These are phyloP conservation scores for Pseudohalonectria lignicola DNA, from an alignment of 2,329 filamentous ascomycete genomes.

Conservation along the genomic window DNA sequence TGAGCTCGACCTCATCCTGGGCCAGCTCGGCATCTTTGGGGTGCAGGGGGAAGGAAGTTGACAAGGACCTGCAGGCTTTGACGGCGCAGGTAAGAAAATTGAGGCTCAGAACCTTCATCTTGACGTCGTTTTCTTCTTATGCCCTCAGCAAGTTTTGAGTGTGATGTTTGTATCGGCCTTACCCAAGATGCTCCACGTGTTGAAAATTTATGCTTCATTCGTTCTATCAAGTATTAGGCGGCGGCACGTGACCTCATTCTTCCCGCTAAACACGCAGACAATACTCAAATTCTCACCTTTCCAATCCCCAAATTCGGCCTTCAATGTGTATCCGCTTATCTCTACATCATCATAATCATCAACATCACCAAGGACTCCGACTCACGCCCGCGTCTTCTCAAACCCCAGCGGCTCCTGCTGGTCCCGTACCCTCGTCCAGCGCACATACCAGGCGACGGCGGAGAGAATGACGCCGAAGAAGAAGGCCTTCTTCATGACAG, in stretches of 20 bases:
- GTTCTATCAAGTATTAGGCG: too few species aligned
- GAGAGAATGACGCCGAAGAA: slow-evolving; percentile 36
- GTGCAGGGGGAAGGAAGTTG: slow-evolving; percentile 78
- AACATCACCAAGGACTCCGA: too few species aligned
- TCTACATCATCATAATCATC: too few species aligned
- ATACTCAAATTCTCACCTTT: too few species aligned
- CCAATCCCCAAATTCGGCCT: too few species aligned
- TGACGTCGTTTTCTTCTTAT: slow-evolving; percentile 5
- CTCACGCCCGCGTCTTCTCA: slow-evolving; percentile 32
- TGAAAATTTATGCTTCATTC: too few species aligned
- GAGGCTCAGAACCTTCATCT: slow-evolving; percentile 89
- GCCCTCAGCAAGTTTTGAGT: neutral
- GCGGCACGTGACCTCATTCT: too few species aligned
- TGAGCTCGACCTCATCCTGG: slow-evolving; percentile 70
- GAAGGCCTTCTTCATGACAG: slow-evolving; percentile 36
- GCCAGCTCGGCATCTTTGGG: slow-evolving; percentile 87
- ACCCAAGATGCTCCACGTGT: slow-evolving; percentile 1
- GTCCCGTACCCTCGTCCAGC: slow-evolving; percentile 21
- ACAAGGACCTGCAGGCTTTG: slow-evolving; percentile 80
- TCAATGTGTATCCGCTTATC: too few species aligned
- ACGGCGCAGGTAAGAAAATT: slow-evolving; percentile 96
- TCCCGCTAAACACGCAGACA: too few species aligned
- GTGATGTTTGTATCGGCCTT: too few species aligned
- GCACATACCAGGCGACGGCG: slow-evolving; percentile 32
- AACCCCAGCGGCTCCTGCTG: slow-evolving; percentile 21